phyloP scores from a whole-genome alignment of 2,329 filamentous ascomycete genomes.

The Meredithiella fracta region DNA sequence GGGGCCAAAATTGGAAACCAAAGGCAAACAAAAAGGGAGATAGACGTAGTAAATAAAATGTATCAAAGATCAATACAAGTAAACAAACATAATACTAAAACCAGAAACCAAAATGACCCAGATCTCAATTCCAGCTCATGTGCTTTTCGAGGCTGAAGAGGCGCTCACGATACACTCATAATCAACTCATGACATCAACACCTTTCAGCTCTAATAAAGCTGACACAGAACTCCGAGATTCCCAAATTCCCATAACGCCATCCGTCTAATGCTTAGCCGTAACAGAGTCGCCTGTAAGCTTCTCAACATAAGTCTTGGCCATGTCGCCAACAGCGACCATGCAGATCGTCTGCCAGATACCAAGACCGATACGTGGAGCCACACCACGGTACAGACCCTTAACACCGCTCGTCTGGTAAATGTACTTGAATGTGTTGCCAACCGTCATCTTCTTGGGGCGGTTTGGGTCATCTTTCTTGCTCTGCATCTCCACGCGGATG shows the following conservation, averaged over 20 bases:
- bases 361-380: constrained; percentile 78
- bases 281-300: constrained; percentile 45
- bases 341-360: constrained; percentile 98
- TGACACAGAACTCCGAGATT: background rate
- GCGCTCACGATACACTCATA: no score
- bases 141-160: no score
- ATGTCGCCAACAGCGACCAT: constrained; percentile 99
- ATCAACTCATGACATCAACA: no score
- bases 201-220: no score
- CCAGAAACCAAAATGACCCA: no score
- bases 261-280: constrained; percentile 47
- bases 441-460: constrained; percentile 98
- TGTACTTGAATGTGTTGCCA: constrained; percentile 69
- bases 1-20: no score
- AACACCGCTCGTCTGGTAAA: constrained; percentile 76
- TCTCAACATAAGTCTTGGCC: constrained; percentile 54
- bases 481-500: constrained; percentile 99
- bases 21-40: no score
- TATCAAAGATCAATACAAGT: no score
- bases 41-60: no score
- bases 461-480: constrained; percentile 94
- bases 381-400: constrained; percentile 93
- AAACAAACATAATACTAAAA: no score
- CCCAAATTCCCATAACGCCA: constrained; percentile 5
- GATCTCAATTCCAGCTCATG: no score